These are phyloP conservation scores for Teratosphaeriaceae sp. DNA, from an alignment of 2,329 filamentous ascomycete genomes.

Conservation along the genomic window DNA sequence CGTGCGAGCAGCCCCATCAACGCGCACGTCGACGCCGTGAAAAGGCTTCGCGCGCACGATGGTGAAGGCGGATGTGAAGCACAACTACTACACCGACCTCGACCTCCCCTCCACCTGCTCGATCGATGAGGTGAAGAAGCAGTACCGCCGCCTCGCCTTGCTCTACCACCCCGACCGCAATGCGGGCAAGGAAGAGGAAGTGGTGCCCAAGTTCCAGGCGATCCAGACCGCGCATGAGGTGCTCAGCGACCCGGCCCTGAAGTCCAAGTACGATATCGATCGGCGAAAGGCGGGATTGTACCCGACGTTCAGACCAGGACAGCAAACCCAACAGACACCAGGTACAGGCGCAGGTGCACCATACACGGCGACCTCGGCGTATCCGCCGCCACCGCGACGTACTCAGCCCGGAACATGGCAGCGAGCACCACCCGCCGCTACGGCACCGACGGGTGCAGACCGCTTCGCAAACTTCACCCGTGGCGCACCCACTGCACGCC, in stretches of 20 bases:
- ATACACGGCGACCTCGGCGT: slow-evolving; percentile 33
- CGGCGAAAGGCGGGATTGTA: slow-evolving; percentile 44
- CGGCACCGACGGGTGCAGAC: slow-evolving; percentile 34
- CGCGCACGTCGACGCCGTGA: not conserved
- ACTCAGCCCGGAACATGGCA: slow-evolving; percentile 34
- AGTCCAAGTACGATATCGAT: slow-evolving; percentile 57
- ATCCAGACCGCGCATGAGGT: slow-evolving; percentile 85
- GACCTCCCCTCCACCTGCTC: slow-evolving; percentile 63
- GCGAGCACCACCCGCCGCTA: slow-evolving; percentile 18
- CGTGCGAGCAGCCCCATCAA: not conserved
- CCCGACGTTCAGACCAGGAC: slow-evolving; percentile 17
- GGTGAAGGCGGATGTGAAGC: slow-evolving; percentile 30
- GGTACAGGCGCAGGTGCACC: slow-evolving; percentile 35
- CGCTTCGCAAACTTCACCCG: slow-evolving; percentile 38
- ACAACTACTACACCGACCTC: slow-evolving; percentile 63
- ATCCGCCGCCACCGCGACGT: slow-evolving; percentile 38
- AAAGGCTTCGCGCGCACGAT: slow-evolving; percentile 16
- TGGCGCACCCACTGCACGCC: slow-evolving; percentile 23
- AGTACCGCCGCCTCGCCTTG: slow-evolving; percentile 77
- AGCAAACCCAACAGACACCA: slow-evolving; percentile 9
- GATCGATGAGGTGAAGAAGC: slow-evolving; percentile 72
- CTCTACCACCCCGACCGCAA: slow-evolving; percentile 89
- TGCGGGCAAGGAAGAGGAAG: slow-evolving; percentile 71
- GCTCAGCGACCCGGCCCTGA: slow-evolving; percentile 52
- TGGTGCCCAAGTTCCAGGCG: slow-evolving; percentile 74